These are phyloP conservation scores for Persicaria maculosa DNA, from an alignment of 148 eudicot species.

Conservation along the genomic window DNA sequence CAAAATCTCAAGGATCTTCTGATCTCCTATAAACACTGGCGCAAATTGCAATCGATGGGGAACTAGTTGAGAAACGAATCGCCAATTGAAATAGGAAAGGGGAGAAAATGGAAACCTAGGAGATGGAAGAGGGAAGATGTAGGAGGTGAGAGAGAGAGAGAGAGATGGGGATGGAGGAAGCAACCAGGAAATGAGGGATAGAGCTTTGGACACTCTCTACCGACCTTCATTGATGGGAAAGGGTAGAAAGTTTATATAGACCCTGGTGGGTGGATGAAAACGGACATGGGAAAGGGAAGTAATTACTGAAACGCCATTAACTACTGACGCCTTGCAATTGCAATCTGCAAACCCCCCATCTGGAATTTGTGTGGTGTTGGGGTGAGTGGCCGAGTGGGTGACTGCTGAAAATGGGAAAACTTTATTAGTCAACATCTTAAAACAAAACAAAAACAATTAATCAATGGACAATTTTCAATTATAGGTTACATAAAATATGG, in stretches of 20 bases:
- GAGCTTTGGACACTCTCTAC: conserved; percentile 10
- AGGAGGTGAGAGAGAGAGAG: conserved; percentile 4
- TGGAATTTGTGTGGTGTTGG: not conserved
- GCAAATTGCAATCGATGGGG: not conserved
- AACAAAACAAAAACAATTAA: too few species aligned
- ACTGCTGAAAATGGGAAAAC: not conserved
- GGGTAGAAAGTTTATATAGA: not conserved
- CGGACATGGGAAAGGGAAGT: conserved; percentile 3
- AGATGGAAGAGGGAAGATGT: conserved; percentile 7
- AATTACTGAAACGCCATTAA: not conserved
- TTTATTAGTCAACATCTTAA: too few species aligned
- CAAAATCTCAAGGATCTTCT: not conserved
- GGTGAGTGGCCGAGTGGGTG: not conserved
- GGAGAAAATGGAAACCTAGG: conserved; percentile 5
- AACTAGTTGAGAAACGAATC: not conserved
- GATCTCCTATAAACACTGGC: not conserved
- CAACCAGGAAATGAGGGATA: conserved; percentile 13
- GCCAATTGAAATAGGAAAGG: not conserved
- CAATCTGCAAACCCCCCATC: not conserved
- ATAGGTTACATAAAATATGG: too few species aligned
- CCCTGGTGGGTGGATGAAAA: not conserved
- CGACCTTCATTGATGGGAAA: not conserved
- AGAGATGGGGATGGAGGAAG: not conserved
- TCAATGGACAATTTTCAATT: too few species aligned
- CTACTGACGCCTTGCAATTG: conserved; percentile 8